Base-by-base conservation (phyloP, 169 alveolate genomes). In the Miamiensis avidus region DNA sequence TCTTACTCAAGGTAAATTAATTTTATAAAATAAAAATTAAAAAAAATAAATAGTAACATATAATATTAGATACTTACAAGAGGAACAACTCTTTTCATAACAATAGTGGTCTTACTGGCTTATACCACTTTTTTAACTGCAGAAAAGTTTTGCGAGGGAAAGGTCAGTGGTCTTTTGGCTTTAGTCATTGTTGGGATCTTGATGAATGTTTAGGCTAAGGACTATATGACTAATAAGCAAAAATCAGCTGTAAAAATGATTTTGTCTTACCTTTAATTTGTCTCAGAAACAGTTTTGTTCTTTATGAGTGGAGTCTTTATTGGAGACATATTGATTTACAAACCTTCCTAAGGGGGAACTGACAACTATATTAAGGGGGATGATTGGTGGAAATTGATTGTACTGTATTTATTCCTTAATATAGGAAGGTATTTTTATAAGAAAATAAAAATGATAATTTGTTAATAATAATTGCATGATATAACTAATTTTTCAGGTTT, bases 151-250 rank as follows among this genome's bases (percentile, higher is more conserved):
- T 29, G 11, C 30, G 32, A n/a, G 20, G 69, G 69, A 49, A 49
- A 49, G 20, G 69, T 49, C 4, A 49, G 69, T 49, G 69, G 69
- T 27, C 79, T 91, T 28, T 74, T 93, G 0, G 88, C 96, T 25
- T 81, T 91, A 49, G 94, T 93, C 1, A 85, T 91, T 26, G 76
- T 85, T 0, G 96, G 96, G 20, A 84, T 93, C 11, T 93, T 84
- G 76, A 91, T 92, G 96, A 89, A 92, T 31, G 88, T 88, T 25
- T 76, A 95, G 96, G 11, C 86, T 76, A 76, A 89, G 94, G 1
- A 82, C 78, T 29, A 88, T 91, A 25, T 75, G 90, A 31, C 87
- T 86, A n/a, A 82, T 34, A 73, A 87, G 88, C 29, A 95, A 91
- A 74, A 85, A 89, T 31, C 69, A 11, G 82, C 92, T 1, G 81